Conservation (phyloP, 345 rosid species). For the Populus davidiana region DNA sequence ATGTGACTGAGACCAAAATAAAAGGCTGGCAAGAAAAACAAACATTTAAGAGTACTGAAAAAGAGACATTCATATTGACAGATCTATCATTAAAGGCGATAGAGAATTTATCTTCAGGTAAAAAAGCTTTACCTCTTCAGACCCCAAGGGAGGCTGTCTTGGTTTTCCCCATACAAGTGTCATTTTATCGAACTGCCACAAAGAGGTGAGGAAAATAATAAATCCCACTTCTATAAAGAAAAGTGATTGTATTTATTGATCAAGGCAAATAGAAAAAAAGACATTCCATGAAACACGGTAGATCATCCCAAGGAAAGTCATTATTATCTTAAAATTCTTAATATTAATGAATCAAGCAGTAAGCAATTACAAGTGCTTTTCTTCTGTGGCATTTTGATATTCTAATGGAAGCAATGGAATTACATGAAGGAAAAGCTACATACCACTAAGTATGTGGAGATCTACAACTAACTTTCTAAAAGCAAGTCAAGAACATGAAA, state of each 20-base stretch:
- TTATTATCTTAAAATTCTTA: background rate
- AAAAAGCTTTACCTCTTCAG: slow-evolving; percentile 55
- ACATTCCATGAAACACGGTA: background rate
- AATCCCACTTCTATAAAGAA: background rate
- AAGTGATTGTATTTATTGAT: background rate
- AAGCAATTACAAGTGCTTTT: background rate
- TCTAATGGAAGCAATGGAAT: background rate
- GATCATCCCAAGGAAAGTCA: background rate
- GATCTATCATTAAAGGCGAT: background rate
- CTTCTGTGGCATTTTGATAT: background rate
- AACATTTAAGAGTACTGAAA: background rate
- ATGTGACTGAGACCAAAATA: background rate
- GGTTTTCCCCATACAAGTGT: slow-evolving; percentile 92
- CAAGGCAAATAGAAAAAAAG: background rate
- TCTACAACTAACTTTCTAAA: background rate
- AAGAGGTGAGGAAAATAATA: slow-evolving; percentile 1
- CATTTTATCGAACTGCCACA: slow-evolving; percentile 72
- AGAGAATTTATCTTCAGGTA: background rate
- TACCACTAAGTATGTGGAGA: background rate
- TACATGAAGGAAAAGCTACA: background rate
- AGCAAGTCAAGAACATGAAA: background rate
- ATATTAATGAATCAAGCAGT: background rate
- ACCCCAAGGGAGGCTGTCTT: slow-evolving; percentile 68
- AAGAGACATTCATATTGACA: background rate
- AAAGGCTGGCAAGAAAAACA: background rate